Evolutionary conservation across 2,329 filamentous ascomycete genomes (phyloP).

Genomic region (Xylariaceae sp.): DNA sequence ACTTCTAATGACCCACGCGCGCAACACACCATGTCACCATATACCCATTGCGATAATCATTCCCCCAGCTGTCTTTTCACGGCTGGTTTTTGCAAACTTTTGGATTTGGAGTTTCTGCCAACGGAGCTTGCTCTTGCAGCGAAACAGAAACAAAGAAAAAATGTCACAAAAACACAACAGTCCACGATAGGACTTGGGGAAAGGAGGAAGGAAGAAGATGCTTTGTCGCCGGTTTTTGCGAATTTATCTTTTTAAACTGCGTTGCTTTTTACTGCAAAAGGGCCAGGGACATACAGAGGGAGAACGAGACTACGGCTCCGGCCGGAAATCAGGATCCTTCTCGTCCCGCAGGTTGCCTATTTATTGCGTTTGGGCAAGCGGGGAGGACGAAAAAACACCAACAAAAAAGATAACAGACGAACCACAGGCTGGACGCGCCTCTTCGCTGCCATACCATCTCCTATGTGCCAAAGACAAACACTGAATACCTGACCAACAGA

Average conservation of each 20-base stretch:
- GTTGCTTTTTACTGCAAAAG: conserved; percentile 18
- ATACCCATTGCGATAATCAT: conserved; percentile 2
- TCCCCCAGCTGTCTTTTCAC: conserved; percentile 6
- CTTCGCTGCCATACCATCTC: conserved; percentile 29
- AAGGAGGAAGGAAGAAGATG: conserved; percentile 16
- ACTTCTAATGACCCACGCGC: conserved; percentile 28
- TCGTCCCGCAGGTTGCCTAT: conserved; percentile 1
- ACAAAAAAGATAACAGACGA: conserved; percentile 12
- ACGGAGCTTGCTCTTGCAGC: conserved; percentile 4
- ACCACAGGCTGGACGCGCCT: conserved; percentile 30
- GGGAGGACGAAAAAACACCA: conserved; percentile 18
- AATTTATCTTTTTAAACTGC: conserved; percentile 24
- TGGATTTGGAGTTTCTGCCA: conserved; percentile 11
- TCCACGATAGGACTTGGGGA: conserved; percentile 12
- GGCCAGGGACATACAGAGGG: not conserved
- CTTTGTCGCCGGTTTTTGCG: conserved; percentile 15
- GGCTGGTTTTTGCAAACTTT: conserved; percentile 14
- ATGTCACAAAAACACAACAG: conserved; percentile 16
- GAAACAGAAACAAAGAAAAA: conserved; percentile 6
- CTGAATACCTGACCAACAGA: not conserved
- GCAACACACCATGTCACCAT: conserved; percentile 4
- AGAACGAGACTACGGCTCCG: no score
- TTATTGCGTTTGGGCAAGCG: conserved; percentile 14
- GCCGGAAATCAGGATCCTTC: no score
- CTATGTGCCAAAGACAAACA: conserved; percentile 22